These are phyloP conservation scores for Cladorrhinum sp. DNA, from an alignment of 2,329 filamentous ascomycete species.

Conservation along the genomic window DNA sequence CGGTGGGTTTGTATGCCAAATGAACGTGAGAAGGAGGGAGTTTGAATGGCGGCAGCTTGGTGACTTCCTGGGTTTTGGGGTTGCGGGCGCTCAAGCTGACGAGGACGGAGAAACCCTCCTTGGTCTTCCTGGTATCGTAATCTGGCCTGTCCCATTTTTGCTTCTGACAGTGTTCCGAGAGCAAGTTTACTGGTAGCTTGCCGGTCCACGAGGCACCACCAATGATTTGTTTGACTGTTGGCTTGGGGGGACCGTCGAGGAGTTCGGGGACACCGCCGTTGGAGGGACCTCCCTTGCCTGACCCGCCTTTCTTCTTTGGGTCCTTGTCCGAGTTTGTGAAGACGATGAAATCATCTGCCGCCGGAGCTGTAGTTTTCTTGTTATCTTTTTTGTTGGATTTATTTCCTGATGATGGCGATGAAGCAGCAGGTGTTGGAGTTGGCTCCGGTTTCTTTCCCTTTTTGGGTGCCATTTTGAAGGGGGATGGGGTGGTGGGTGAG, in stretches of 20 bases:
- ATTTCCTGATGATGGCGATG: constrained; percentile 26
- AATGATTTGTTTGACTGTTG: constrained; percentile 75
- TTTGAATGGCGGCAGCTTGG: constrained; percentile 75
- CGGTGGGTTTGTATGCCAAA: constrained; percentile 70
- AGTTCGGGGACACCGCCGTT: constrained; percentile 5
- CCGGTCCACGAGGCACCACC: constrained; percentile 96
- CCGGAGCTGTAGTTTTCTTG: constrained; percentile 31
- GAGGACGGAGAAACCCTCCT: constrained; percentile 73
- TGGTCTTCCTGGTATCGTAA: constrained; percentile 74
- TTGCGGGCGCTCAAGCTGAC: constrained; percentile 76
- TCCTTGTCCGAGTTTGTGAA: constrained; percentile 59
- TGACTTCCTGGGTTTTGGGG: constrained; percentile 76
- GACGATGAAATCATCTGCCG: constrained; percentile 53
- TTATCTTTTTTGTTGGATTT: constrained; percentile 34
- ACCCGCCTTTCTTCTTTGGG: constrained; percentile 43
- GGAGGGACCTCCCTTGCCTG: constrained; percentile 17
- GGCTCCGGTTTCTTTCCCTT: constrained; percentile 52
- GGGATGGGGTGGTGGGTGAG: not conserved
- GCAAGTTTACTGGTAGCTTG: constrained; percentile 88
- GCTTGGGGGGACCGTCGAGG: constrained; percentile 49
- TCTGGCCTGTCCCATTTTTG: constrained; percentile 94
- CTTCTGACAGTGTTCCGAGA: constrained; percentile 93
- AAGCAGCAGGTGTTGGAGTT: constrained; percentile 34
- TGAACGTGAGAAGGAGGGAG: constrained; percentile 74
- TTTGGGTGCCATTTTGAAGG: constrained; percentile 42